Conservation (phyloP, 805 yeast species). For the Tetrapisispora iriomotensis region DNA sequence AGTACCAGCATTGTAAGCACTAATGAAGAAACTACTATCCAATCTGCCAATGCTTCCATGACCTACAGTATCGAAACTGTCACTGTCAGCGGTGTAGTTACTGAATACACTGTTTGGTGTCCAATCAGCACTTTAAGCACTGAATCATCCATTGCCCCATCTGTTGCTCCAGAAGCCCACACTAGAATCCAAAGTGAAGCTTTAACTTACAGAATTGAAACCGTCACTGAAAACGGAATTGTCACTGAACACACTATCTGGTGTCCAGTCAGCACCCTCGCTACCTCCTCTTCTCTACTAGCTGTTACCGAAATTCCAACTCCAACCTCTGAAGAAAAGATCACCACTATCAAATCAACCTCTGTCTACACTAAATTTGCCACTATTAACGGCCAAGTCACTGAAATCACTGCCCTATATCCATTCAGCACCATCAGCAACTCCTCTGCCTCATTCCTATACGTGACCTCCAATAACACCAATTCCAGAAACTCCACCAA, state of each 20-base stretch:
- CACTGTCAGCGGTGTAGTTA: slow-evolving; percentile 1
- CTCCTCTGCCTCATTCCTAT: neutral
- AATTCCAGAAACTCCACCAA: neutral
- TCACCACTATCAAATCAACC: neutral
- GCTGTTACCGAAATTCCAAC: neutral
- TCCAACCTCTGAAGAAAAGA: neutral
- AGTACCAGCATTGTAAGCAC: neutral
- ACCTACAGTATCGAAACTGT: slow-evolving; percentile 1
- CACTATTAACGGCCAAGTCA: slow-evolving; percentile 6
- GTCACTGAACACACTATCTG: slow-evolving; percentile 28
- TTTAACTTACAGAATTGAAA: slow-evolving; percentile 6
- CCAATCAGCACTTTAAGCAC: slow-evolving; percentile 18
- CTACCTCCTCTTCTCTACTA: neutral
- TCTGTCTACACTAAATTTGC: neutral
- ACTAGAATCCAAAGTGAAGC: neutral
- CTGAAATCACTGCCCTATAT: slow-evolving; percentile 13
- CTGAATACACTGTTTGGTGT: slow-evolving; percentile 25
- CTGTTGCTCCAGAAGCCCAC: neutral
- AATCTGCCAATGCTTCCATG: neutral
- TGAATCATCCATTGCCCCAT: too few species aligned
- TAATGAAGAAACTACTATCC: neutral
- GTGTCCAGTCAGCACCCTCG: slow-evolving; percentile 25
- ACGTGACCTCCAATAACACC: too few species aligned
- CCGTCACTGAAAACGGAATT: slow-evolving; percentile 18
- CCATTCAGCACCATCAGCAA: slow-evolving; percentile 11